These are phyloP conservation scores for Beauveria caledonica DNA, from an alignment of 2,329 filamentous ascomycete genomes.

Conservation along the genomic window DNA sequence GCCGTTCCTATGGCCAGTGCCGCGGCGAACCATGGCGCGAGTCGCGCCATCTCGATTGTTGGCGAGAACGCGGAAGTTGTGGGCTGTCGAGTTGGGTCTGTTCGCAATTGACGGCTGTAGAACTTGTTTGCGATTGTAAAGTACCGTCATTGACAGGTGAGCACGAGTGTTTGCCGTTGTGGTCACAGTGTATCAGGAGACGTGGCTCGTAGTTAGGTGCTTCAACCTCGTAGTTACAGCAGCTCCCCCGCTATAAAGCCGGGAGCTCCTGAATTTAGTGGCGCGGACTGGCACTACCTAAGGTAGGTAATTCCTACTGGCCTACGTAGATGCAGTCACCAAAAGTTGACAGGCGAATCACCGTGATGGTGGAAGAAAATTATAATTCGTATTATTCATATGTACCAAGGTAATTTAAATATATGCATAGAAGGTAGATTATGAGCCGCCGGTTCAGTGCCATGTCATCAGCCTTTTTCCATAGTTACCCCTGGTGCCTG, in stretches of 20 bases:
- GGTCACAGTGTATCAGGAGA: slow-evolving; percentile 7
- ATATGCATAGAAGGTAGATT: too few relatives aligned
- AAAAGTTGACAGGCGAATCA: background rate
- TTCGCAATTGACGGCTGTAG: background rate
- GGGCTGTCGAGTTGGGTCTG: background rate
- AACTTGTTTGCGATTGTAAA: background rate
- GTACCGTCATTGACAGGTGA: background rate
- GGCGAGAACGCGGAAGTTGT: background rate
- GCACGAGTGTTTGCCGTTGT: background rate
- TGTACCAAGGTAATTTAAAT: background rate
- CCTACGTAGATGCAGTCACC: background rate
- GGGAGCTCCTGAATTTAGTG: background rate
- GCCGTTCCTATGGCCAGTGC: slow-evolving; percentile 21
- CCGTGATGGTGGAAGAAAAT: too few relatives aligned
- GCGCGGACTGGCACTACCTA: background rate
- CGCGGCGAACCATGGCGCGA: slow-evolving; percentile 24
- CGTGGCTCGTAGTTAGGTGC: background rate
- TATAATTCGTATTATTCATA: too few relatives aligned
- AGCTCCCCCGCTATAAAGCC: slow-evolving; percentile 6
- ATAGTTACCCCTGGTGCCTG: background rate
- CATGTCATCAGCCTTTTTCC: background rate
- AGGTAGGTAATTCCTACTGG: too few relatives aligned
- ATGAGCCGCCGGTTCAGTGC: background rate
- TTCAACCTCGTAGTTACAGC: background rate
- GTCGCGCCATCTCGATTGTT: slow-evolving; percentile 21